These are phyloP conservation scores for Hirsutella rhossiliensis DNA, from an alignment of 2,329 filamentous ascomycete genomes.

Conservation along the genomic window DNA sequence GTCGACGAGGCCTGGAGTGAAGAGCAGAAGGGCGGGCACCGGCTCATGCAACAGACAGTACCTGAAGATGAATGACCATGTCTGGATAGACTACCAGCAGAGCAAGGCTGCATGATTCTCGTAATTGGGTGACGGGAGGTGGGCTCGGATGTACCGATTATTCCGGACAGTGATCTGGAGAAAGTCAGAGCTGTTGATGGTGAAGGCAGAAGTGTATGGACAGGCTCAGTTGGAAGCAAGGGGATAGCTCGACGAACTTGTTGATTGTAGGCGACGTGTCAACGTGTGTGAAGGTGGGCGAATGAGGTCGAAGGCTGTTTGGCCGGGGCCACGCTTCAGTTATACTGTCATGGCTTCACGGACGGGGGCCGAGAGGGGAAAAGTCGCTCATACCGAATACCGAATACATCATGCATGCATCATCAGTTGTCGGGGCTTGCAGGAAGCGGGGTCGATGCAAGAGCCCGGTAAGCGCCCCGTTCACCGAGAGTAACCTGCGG, in stretches of 20 bases:
- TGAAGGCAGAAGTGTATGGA: background rate
- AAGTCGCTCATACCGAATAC: background rate
- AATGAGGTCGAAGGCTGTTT: no score
- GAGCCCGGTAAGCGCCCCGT: background rate
- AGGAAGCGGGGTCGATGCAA: conserved; percentile 2
- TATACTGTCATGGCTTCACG: no score
- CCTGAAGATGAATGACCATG: conserved; percentile 24
- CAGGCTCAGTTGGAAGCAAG: no score
- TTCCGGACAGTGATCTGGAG: conserved; percentile 1
- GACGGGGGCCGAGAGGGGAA: background rate
- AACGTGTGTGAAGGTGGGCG: no score
- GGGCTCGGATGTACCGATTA: conserved; percentile 14
- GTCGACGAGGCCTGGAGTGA: background rate
- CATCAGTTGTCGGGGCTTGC: background rate
- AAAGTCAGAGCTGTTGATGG: background rate
- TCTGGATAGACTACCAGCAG: conserved; percentile 22
- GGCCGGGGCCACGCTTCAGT: no score
- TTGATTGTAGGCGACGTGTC: no score
- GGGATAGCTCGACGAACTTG: no score
- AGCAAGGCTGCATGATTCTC: conserved; percentile 21
- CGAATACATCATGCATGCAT: background rate
- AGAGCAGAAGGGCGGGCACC: conserved; percentile 32
- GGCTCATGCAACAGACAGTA: conserved; percentile 48
- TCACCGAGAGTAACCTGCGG: background rate
- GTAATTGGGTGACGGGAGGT: conserved; percentile 7